phyloP scores from a whole-genome alignment of 2,329 filamentous ascomycete genomes.

The Aspergillus nomiae region DNA sequence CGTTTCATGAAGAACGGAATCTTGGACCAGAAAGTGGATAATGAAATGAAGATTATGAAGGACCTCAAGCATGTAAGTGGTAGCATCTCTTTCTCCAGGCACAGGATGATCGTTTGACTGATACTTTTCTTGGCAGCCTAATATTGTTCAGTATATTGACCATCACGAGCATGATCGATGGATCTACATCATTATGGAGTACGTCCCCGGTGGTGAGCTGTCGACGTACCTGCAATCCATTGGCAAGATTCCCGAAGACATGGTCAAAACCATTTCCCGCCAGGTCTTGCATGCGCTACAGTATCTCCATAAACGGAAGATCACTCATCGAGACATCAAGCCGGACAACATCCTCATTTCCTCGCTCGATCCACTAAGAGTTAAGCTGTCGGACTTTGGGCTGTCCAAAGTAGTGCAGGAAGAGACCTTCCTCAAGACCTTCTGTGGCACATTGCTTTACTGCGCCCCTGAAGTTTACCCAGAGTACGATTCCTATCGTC shows the following conservation, averaged over 20 bases:
- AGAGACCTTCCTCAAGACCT: constrained; percentile 91
- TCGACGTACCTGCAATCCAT: constrained; percentile 68
- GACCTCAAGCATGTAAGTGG: constrained; percentile 73
- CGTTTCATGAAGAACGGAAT: constrained; percentile 91
- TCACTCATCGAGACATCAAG: constrained; percentile 98
- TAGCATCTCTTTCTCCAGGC: not conserved
- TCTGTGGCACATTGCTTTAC: constrained; percentile 93
- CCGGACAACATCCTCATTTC: constrained; percentile 94
- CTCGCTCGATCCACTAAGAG: constrained; percentile 69
- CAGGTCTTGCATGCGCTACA: constrained; percentile 75
- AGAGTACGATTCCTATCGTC: constrained; percentile 69
- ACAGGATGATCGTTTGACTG: constrained; percentile 13
- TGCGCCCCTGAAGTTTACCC: constrained; percentile 97
- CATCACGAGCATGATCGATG: constrained; percentile 79
- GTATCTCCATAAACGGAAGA: constrained; percentile 83
- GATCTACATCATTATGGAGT: constrained; percentile 98
- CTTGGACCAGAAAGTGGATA: constrained; percentile 88
- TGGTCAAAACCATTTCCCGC: constrained; percentile 70
- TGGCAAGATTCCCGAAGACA: constrained; percentile 65
- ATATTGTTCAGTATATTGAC: constrained; percentile 90
- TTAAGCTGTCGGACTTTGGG: constrained; percentile 96
- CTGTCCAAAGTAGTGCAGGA: constrained; percentile 92
- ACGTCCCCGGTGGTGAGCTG: constrained; percentile 77
- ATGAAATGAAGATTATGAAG: constrained; percentile 96
- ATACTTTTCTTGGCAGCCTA: constrained; percentile 55